Conservation (phyloP, 495 filamentous ascomycete genomes). For the Aspergillus funiculosus region DNA sequence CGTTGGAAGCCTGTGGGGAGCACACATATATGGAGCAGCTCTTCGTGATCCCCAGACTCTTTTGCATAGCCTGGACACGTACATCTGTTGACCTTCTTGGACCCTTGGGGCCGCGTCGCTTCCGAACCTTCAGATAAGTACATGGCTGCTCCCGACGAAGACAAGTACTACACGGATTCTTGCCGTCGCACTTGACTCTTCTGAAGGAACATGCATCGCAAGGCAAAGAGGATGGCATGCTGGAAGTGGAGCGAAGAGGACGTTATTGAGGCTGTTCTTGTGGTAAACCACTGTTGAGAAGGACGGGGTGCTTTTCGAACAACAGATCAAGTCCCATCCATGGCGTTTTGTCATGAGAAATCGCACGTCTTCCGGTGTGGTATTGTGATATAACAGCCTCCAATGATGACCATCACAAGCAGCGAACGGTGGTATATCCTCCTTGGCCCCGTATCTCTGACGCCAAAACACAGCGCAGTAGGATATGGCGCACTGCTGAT, state of each 20-base stretch:
- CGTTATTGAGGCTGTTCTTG: background rate
- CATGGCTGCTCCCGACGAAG: slow-evolving; percentile 8
- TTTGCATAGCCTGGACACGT: slow-evolving; percentile 9
- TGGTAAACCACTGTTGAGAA: too few species aligned
- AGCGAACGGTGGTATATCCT: slow-evolving; percentile 1
- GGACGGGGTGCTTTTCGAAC: too few species aligned
- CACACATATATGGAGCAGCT: slow-evolving; percentile 5
- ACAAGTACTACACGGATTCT: slow-evolving; percentile 12
- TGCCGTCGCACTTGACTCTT: slow-evolving; percentile 12
- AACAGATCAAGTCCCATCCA: background rate
- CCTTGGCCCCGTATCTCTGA: background rate
- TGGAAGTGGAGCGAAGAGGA: background rate
- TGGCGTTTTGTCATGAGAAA: too few species aligned
- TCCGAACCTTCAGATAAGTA: slow-evolving; percentile 12
- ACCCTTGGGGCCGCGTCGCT: slow-evolving; percentile 12
- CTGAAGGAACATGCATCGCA: slow-evolving; percentile 11
- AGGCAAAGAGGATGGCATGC: slow-evolving; percentile 8
- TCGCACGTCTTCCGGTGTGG: too few species aligned
- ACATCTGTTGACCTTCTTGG: slow-evolving; percentile 4
- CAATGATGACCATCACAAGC: background rate
- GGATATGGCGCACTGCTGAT: slow-evolving; percentile 6
- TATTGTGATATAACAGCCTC: too few species aligned
- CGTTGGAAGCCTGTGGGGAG: slow-evolving; percentile 1
- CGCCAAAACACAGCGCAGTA: background rate
- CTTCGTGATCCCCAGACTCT: slow-evolving; percentile 5